Evolutionary conservation across 331 rosid species (phyloP).

Genomic region (Cydonia oblonga): DNA sequence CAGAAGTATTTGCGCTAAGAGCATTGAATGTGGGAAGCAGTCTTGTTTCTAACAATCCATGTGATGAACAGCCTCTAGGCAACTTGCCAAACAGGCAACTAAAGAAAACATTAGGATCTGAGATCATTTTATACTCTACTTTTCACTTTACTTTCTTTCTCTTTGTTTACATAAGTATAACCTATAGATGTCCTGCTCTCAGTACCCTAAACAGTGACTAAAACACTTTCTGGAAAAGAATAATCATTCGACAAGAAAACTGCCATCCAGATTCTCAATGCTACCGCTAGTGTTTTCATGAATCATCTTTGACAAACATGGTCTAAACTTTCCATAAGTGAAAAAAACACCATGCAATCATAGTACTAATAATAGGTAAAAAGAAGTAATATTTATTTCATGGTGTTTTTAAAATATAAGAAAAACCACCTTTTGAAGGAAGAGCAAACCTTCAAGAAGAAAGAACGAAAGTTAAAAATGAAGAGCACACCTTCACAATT

Average conservation of each 20-base stretch:
- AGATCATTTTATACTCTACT: background rate
- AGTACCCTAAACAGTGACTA: background rate
- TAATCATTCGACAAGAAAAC: background rate
- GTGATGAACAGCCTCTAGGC: background rate
- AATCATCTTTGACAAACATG: background rate
- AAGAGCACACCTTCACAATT: constrained; percentile 68
- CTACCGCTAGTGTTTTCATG: background rate
- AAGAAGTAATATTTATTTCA: background rate
- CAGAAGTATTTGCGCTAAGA: background rate
- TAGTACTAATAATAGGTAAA: background rate
- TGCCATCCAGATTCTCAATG: background rate
- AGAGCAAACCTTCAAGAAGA: background rate
- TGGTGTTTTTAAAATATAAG: background rate
- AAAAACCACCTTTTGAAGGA: background rate
- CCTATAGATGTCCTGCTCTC: background rate
- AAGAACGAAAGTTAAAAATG: background rate
- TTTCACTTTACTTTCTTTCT: background rate
- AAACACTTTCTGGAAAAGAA: background rate
- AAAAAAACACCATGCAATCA: background rate
- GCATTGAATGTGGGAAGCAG: background rate
- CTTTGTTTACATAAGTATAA: background rate
- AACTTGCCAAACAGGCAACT: background rate
- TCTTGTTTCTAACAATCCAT: background rate
- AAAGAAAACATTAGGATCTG: background rate
- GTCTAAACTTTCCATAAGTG: background rate